These are phyloP conservation scores for Fusarium fracticaudum DNA, from an alignment of 2,329 filamentous ascomycete genomes.

Conservation along the genomic window DNA sequence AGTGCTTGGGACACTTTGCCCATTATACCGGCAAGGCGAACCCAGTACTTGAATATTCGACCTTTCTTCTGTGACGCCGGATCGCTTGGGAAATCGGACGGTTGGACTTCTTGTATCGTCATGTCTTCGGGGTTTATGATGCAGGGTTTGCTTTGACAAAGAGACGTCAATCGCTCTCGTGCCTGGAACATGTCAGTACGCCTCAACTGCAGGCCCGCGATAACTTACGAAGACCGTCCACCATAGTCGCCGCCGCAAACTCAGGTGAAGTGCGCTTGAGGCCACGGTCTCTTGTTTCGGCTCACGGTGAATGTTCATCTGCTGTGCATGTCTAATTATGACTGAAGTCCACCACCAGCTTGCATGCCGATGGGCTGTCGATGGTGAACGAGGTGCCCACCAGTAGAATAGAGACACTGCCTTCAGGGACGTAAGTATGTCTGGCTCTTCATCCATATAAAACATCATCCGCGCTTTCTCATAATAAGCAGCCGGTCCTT, in stretches of 20 bases:
- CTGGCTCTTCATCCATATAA: slow-evolving; percentile 52
- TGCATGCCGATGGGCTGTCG: slow-evolving; percentile 51
- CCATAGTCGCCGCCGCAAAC: slow-evolving; percentile 29
- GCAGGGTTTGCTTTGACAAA: slow-evolving; percentile 55
- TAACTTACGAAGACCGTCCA: slow-evolving; percentile 35
- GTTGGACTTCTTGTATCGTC: slow-evolving; percentile 49
- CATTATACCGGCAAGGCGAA: slow-evolving; percentile 52
- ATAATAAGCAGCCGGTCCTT: slow-evolving; percentile 52
- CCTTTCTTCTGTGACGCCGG: slow-evolving; percentile 46
- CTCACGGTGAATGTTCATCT: slow-evolving; percentile 56
- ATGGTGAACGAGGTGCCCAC: slow-evolving; percentile 54
- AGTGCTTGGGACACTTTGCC: slow-evolving; percentile 52
- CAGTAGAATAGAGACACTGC: slow-evolving; percentile 55
- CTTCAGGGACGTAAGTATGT: slow-evolving; percentile 49
- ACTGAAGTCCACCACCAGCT: slow-evolving; percentile 58
- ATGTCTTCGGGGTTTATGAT: slow-evolving; percentile 55
- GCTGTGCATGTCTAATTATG: slow-evolving; percentile 55
- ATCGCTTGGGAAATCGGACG: slow-evolving; percentile 51
- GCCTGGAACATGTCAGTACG: slow-evolving; percentile 2
- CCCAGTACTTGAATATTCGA: slow-evolving; percentile 54
- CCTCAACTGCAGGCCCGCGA: rapidly evolving
- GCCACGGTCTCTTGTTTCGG: slow-evolving; percentile 31
- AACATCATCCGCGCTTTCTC: slow-evolving; percentile 52
- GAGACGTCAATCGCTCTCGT: slow-evolving; percentile 46
- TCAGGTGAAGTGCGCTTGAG: neutral